These are phyloP conservation scores for Fusarium acutatum DNA, from an alignment of 2,329 filamentous ascomycete species.

Conservation along the genomic window DNA sequence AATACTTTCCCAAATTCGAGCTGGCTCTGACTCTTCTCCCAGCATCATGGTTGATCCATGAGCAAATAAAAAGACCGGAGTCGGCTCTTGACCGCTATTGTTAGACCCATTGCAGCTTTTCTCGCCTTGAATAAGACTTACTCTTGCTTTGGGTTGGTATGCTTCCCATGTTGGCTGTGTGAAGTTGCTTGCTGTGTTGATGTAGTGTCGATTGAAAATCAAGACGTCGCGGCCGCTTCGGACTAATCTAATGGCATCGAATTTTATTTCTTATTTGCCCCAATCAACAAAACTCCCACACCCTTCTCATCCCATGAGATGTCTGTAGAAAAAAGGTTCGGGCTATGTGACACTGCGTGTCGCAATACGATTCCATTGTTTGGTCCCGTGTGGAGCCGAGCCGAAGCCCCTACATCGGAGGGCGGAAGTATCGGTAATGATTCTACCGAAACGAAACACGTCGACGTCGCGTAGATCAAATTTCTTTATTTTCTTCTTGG, in stretches of 20 bases:
- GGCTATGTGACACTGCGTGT: too few relatives aligned
- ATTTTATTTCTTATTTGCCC: background rate
- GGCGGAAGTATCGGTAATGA: background rate
- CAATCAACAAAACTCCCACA: background rate
- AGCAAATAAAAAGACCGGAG: conserved; percentile 27
- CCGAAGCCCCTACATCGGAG: background rate
- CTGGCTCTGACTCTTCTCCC: conserved; percentile 24
- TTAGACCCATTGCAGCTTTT: too few relatives aligned
- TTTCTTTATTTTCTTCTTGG: background rate
- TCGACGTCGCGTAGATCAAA: background rate
- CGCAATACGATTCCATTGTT: background rate
- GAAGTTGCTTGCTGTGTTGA: background rate
- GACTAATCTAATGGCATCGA: background rate
- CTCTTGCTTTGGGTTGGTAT: background rate
- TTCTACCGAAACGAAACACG: background rate
- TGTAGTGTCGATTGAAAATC: background rate
- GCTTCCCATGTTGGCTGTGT: background rate
- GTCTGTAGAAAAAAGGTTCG: background rate
- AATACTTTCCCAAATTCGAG: conserved; percentile 27
- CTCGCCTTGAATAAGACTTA: too few relatives aligned
- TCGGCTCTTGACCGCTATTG: too few relatives aligned
- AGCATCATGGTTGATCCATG: conserved; percentile 36
- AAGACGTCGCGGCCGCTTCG: background rate
- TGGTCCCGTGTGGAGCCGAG: background rate
- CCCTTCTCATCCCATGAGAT: accelerated